Conservation (phyloP, 148 eudicot species). For the Oxyria digyna region DNA sequence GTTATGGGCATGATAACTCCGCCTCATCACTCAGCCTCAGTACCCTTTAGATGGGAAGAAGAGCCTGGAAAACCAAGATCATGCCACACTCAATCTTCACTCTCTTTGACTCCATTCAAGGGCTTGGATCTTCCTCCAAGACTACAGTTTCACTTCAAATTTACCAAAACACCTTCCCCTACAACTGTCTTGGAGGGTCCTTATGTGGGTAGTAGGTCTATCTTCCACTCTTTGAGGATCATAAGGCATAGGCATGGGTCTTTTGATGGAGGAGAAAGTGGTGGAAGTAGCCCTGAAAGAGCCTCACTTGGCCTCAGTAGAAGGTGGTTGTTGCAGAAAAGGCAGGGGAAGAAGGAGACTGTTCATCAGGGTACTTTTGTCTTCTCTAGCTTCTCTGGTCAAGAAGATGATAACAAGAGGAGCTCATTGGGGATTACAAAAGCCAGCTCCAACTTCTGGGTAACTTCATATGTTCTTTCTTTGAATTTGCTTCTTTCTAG, state of each 20-base stretch:
- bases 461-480: slow-evolving; percentile 11
- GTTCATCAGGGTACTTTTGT: slow-evolving; percentile 30
- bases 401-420: slow-evolving; percentile 19
- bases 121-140: slow-evolving; percentile 53
- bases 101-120: slow-evolving; percentile 17
- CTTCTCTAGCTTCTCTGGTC: background rate
- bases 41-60: slow-evolving; percentile 82
- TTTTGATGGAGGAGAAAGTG: slow-evolving; percentile 25
- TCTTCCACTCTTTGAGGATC: slow-evolving; percentile 37
- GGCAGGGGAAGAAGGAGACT: slow-evolving; percentile 12
- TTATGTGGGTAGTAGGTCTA: slow-evolving; percentile 10
- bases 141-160: slow-evolving; percentile 13
- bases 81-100: background rate
- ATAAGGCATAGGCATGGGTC: slow-evolving; percentile 25
- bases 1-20: slow-evolving; percentile 15
- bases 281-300: background rate
- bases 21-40: slow-evolving; percentile 54
- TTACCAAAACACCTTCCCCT: slow-evolving; percentile 9
- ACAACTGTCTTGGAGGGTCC: slow-evolving; percentile 27
- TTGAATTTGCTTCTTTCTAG: background rate
- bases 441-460: slow-evolving; percentile 55
- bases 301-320: slow-evolving; percentile 9
- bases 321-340: background rate
- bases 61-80: slow-evolving; percentile 65
- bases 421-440: slow-evolving; percentile 24